phyloP scores from a whole-genome alignment of 345 rosid genomes.

The Murraya paniculata region DNA sequence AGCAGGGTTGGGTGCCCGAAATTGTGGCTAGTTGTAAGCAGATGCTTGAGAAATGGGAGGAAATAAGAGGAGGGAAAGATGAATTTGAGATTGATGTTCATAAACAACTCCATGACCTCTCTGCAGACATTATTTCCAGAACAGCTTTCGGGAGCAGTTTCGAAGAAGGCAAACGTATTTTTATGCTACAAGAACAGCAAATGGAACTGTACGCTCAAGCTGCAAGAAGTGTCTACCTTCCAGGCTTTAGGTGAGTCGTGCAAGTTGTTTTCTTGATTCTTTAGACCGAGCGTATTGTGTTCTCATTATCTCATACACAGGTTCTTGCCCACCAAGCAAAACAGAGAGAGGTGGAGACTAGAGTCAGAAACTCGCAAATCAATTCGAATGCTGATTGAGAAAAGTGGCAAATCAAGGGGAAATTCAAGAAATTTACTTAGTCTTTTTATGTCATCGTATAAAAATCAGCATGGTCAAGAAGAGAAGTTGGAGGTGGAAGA shows the following conservation, averaged over 20 bases:
- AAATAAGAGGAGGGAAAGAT: conserved; percentile 44
- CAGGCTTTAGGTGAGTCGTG: conserved; percentile 64
- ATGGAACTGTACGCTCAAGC: conserved; percentile 52
- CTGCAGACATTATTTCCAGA: conserved; percentile 73
- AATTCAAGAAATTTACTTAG: conserved; percentile 51
- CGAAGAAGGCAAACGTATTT: conserved; percentile 71
- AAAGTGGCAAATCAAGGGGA: conserved; percentile 29
- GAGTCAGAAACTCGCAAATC: conserved; percentile 68
- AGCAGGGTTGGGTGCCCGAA: conserved; percentile 68
- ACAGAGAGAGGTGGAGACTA: conserved; percentile 64
- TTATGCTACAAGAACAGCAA: conserved; percentile 68
- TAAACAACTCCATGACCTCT: conserved; percentile 55
- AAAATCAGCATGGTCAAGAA: conserved; percentile 50
- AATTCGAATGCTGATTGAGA: conserved; percentile 44
- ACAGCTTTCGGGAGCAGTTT: conserved; percentile 86
- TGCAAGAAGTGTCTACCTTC: conserved; percentile 60
- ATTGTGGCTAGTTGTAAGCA: conserved; percentile 46
- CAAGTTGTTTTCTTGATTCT: neutral
- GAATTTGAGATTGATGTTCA: conserved; percentile 67
- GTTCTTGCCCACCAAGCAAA: conserved; percentile 75
- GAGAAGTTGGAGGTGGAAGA: conserved; percentile 62
- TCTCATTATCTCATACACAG: conserved; percentile 31
- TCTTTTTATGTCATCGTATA: conserved; percentile 51
- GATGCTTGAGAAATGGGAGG: conserved; percentile 72
- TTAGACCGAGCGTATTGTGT: neutral